These are phyloP conservation scores for Arthrobotrys sphaeroides DNA, from an alignment of 2,329 filamentous ascomycete species.

Conservation along the genomic window DNA sequence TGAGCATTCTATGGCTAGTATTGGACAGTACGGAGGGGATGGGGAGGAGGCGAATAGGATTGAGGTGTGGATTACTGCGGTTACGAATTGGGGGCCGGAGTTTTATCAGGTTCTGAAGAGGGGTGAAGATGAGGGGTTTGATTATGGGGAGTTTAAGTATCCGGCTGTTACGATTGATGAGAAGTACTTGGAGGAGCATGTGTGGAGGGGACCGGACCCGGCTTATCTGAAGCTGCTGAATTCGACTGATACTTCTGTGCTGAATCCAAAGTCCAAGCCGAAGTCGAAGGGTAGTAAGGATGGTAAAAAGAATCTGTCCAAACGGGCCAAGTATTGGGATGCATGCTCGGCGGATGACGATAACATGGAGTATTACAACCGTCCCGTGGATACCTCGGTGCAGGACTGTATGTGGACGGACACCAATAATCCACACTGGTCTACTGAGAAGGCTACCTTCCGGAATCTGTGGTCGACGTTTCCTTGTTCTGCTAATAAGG, in stretches of 20 bases:
- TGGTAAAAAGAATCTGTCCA: not conserved
- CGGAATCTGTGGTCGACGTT: conserved; percentile 6
- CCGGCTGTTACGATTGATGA: conserved; percentile 21
- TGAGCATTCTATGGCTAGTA: conserved; percentile 22
- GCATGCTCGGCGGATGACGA: conserved; percentile 14
- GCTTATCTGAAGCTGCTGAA: conserved; percentile 1
- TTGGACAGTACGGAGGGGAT: conserved; percentile 17
- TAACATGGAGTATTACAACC: conserved; percentile 27
- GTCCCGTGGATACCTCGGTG: conserved; percentile 5
- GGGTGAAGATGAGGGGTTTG: not conserved
- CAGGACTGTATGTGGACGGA: conserved; percentile 20
- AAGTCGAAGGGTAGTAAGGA: not conserved
- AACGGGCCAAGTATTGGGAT: conserved; percentile 14
- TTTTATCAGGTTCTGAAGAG: conserved; percentile 16
- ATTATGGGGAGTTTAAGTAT: conserved; percentile 6
- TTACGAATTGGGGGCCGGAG: conserved; percentile 14
- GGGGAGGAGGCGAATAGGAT: conserved; percentile 17
- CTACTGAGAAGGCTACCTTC: conserved; percentile 9
- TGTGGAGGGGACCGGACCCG: conserved; percentile 12
- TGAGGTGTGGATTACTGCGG: conserved; percentile 16
- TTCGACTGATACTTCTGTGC: not conserved
- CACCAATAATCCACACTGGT: conserved; percentile 9
- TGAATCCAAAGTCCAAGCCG: not conserved
- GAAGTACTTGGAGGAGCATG: conserved; percentile 5
- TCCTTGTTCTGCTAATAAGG: not conserved